phyloP scores from a whole-genome alignment of 345 rosid genomes.

The Gossypium turneri region DNA sequence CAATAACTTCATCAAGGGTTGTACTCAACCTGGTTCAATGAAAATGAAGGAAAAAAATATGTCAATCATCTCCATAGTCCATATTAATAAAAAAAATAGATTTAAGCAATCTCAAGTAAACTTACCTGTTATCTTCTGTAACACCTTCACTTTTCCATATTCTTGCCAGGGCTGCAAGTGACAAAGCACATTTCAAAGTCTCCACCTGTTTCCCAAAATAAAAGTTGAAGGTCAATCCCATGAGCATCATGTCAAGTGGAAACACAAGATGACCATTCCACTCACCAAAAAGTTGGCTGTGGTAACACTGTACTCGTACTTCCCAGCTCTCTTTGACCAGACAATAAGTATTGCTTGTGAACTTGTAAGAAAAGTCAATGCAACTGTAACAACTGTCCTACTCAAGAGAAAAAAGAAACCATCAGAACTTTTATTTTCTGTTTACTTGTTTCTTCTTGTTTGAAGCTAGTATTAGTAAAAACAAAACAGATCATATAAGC shows the following conservation, averaged over 20 bases:
- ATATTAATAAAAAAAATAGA: background rate
- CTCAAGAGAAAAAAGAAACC: conserved; percentile 2
- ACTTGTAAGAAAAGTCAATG: conserved; percentile 86
- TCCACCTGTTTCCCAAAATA: conserved; percentile 58
- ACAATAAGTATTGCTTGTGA: conserved; percentile 97
- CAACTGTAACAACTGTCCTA: conserved; percentile 76
- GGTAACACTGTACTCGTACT: conserved; percentile 93
- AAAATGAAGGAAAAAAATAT: conserved; percentile 13
- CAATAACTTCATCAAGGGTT: conserved; percentile 76
- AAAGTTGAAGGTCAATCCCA: background rate
- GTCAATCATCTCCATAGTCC: background rate
- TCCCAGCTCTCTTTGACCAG: conserved; percentile 99
- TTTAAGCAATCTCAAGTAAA: background rate
- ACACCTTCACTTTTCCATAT: conserved; percentile 78
- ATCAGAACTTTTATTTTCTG: background rate
- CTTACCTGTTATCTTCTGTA: conserved; percentile 83
- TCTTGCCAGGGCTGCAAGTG: conserved; percentile 76
- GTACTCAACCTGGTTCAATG: conserved; percentile 68
- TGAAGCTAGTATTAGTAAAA: background rate
- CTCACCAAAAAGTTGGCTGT: conserved; percentile 95
- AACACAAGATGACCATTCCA: background rate
- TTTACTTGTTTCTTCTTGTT: background rate
- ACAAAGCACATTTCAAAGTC: conserved; percentile 79
- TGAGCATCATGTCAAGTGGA: background rate
- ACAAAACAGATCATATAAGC: background rate